Conservation (phyloP, 2,329 filamentous ascomycete species). For the Eutypella sp. region DNA sequence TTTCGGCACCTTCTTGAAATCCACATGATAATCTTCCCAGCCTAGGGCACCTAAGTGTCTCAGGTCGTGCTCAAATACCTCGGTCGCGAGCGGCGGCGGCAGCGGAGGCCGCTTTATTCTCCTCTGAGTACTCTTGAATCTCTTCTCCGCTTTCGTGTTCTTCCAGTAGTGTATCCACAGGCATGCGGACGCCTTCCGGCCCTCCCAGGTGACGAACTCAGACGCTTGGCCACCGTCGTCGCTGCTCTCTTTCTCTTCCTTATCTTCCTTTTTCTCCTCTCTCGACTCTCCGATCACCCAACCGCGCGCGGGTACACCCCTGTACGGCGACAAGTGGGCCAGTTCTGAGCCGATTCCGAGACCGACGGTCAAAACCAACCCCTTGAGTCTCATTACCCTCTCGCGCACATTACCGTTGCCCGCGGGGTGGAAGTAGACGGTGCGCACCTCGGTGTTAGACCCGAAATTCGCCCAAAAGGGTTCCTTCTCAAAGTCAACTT, state of each 20-base stretch:
- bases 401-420: background rate
- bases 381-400: constrained; percentile 1
- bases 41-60: constrained; percentile 4
- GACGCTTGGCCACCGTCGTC: too few species aligned
- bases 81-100: constrained; percentile 2
- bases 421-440: constrained; percentile 8
- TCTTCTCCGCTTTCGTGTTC: constrained; percentile 5
- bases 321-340: constrained; percentile 8
- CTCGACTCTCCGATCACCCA: constrained; percentile 1
- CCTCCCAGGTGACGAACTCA: constrained; percentile 1
- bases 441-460: constrained; percentile 7
- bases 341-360: constrained; percentile 4
- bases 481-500: constrained; percentile 7
- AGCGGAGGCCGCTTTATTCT: constrained; percentile 1
- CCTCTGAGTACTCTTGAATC: constrained; percentile 6
- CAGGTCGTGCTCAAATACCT: constrained; percentile 7
- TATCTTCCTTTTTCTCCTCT: background rate
- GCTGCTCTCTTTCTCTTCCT: background rate
- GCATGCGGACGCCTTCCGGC: constrained; percentile 3
- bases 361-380: constrained; percentile 6
- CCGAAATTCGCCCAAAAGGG: constrained; percentile 9
- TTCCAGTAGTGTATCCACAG: constrained; percentile 10
- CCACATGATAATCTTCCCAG: constrained; percentile 9
- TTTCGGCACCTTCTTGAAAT: constrained; percentile 8
- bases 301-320: constrained; percentile 4